Evolutionary conservation across 2,329 filamentous ascomycete genomes (phyloP), one percentile per base, ranked within the genome.

Genomic region (Ophiostoma populinum): DNA sequence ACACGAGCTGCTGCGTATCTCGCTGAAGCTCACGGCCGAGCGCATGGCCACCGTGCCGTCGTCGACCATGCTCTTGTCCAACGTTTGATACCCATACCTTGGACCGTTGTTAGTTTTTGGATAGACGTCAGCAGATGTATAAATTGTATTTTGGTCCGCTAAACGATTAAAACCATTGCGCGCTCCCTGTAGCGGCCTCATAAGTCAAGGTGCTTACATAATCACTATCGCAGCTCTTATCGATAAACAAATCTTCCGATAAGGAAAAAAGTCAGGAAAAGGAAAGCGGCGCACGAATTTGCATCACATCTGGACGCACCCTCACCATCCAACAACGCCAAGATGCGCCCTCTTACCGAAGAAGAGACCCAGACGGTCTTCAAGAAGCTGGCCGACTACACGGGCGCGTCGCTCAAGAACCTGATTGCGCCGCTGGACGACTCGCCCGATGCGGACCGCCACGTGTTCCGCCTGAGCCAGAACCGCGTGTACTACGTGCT

Each of bases 11-110:
- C 55, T 98, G 52, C 76, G 75, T 47, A 75, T 95, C 34, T 80
- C 80, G n/a, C 55, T 98, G 51, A 94, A 93, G 62, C 56, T 98
- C 52, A 95, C 87, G 27, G 92, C 79, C 38, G 90, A 98, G 65
- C 67, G 90, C 45, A 92, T 95, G 83, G 30, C 38, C 4, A 46
- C 44, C 2, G 40, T 46, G 18, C 43, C 44, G 27, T 39, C 44
- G 9, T 45, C 44, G 19, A 46, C 38, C 3, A 45, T 46, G 44
- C 16, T 46, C 9, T 39, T 46, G 44, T 38, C 37, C 3, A 37
- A 44, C 16, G 17, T 9, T 20, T 16, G 12, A 1, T 26, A n/a
- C n/a, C n/a, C n/a, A n/a, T 15, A 19, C 9, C 9, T 26, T 30
- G 20, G 27, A 17, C 5, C 17, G 9, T 28, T 10, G 12, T 18